A percentile compares a stretch with the other conserved stretches of the same genome.
Conservation (phyloP, 345 rosid genomes). For the Litchi chinensis region DNA sequence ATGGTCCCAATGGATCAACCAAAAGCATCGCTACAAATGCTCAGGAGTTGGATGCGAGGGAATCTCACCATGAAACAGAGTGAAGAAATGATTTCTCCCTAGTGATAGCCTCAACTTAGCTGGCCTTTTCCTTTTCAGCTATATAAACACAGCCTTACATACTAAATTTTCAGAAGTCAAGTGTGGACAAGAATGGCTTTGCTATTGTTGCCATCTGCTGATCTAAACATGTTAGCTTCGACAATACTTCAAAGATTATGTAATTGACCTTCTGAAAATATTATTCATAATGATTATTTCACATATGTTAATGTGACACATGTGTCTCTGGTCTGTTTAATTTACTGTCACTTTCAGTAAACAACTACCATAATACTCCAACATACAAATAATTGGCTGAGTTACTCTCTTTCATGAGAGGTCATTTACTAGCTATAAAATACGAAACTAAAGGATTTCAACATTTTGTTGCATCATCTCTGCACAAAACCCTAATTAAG, state of each 20-base stretch:
- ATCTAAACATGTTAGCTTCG: constrained; percentile 5
- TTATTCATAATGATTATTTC: constrained; percentile 2
- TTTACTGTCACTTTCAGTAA: not conserved
- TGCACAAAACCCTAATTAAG: no score
- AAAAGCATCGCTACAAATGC: constrained; percentile 76
- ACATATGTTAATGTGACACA: not conserved
- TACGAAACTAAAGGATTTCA: not conserved
- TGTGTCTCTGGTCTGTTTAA: not conserved
- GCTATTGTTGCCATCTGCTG: not conserved
- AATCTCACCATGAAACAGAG: constrained; percentile 30
- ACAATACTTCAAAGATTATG: not conserved
- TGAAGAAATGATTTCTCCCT: constrained; percentile 1
- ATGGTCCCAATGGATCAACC: constrained; percentile 99
- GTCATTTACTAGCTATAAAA: not conserved
- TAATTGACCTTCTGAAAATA: not conserved
- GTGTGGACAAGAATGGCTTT: not conserved
- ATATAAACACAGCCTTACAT: not conserved
- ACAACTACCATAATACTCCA: not conserved
- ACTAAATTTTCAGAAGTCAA: not conserved
- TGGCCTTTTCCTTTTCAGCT: not conserved
- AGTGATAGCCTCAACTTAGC: not conserved
- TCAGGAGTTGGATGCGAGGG: constrained; percentile 79
- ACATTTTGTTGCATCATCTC: not conserved
- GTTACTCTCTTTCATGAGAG: not conserved
- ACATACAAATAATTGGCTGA: not conserved